Evolutionary conservation across 2,329 filamentous ascomycete species (phyloP).

Genomic region (Cercospora canescens): DNA sequence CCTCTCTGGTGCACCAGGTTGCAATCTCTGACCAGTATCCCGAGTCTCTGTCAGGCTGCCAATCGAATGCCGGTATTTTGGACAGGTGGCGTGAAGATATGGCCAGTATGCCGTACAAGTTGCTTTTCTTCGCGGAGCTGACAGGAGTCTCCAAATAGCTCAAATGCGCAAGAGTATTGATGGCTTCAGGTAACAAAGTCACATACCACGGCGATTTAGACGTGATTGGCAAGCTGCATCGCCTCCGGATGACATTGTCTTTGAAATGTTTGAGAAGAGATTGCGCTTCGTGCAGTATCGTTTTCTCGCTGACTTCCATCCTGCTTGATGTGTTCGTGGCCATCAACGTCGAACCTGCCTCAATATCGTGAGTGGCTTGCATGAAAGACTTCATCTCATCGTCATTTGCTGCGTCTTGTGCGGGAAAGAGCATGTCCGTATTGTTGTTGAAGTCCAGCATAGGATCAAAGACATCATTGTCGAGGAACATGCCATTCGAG

Average conservation of each 20-base stretch:
- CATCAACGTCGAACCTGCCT: neutral
- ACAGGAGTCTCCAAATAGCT: conserved; percentile 1
- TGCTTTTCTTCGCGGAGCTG: conserved; percentile 9
- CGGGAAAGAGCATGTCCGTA: neutral
- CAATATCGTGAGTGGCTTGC: neutral
- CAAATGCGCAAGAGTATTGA: conserved; percentile 9
- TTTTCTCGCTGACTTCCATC: no score
- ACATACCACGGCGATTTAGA: conserved; percentile 12
- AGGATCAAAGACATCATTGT: conserved; percentile 8
- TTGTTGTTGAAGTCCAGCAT: conserved; percentile 6
- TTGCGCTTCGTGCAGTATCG: conserved; percentile 3
- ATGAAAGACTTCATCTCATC: neutral
- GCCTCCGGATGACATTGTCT: conserved; percentile 3
- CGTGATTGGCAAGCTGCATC: conserved; percentile 5
- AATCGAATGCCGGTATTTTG: neutral
- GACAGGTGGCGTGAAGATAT: conserved; percentile 11
- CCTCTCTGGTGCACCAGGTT: neutral
- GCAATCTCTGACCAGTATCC: neutral
- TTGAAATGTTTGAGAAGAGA: conserved; percentile 11
- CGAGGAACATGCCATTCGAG: conserved; percentile 2
- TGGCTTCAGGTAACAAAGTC: conserved; percentile 7
- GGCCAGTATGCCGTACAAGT: conserved; percentile 5
- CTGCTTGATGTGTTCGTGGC: neutral
- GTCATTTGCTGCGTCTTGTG: neutral
- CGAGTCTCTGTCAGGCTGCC: neutral